Conservation (phyloP, 2,329 filamentous ascomycete species). For the Ilyonectria sp. region DNA sequence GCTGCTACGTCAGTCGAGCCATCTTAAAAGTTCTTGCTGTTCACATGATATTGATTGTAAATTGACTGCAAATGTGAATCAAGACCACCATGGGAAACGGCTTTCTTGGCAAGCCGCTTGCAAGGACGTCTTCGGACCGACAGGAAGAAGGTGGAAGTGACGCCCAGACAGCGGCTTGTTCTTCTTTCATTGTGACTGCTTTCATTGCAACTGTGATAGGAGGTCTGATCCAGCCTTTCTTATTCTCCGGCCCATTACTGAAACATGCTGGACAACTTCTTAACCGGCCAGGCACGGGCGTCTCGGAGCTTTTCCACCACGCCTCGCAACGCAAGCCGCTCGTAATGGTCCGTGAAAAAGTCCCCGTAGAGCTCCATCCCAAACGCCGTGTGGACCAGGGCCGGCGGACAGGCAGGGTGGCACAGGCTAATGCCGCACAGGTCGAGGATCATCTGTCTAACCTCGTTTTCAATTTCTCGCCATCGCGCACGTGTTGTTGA, state of each 20-base stretch:
- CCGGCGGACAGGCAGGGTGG: conserved; percentile 55
- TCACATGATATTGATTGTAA: not conserved
- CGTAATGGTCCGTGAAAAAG: conserved; percentile 59
- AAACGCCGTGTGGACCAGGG: conserved; percentile 57
- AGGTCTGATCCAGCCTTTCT: conserved; percentile 9
- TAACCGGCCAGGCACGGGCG: conserved; percentile 57
- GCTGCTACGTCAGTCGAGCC: not conserved
- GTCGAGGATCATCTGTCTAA: conserved; percentile 55
- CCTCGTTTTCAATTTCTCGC: conserved; percentile 56
- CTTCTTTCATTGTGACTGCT: not conserved
- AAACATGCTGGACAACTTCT: conserved; percentile 56
- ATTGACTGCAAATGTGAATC: no score
- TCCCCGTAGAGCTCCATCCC: conserved; percentile 60
- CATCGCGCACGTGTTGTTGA: conserved; percentile 50
- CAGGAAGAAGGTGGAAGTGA: conserved; percentile 1
- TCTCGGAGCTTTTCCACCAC: conserved; percentile 63
- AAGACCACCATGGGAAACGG: no score
- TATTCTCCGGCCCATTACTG: conserved; percentile 23
- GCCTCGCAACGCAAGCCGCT: conserved; percentile 54
- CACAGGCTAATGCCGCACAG: conserved; percentile 59
- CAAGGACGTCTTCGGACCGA: conserved; percentile 23
- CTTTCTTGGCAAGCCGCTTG: not conserved
- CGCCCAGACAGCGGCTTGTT: not conserved
- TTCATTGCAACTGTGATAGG: not conserved
- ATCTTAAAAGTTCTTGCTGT: not conserved